These are phyloP conservation scores for Geoglossum glabrum DNA, from an alignment of 495 filamentous ascomycete genomes.

Conservation along the genomic window DNA sequence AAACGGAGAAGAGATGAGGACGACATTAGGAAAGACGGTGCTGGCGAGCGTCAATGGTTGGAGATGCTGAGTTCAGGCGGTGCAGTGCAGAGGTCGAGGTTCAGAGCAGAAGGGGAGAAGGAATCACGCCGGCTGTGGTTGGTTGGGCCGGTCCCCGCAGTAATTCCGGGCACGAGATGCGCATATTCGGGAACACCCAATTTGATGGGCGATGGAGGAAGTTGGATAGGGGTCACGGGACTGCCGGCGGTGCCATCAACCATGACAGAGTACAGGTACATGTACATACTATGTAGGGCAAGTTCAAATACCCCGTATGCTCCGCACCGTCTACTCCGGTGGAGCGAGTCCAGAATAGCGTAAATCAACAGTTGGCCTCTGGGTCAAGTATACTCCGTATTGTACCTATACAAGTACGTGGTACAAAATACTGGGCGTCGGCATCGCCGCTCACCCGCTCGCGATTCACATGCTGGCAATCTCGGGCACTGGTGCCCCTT, in stretches of 20 bases:
- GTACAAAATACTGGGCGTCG: too few relatives aligned
- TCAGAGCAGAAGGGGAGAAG: background rate
- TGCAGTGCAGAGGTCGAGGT: background rate
- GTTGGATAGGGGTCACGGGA: background rate
- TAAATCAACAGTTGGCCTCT: too few relatives aligned
- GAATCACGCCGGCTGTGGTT: background rate
- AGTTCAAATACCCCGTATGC: too few relatives aligned
- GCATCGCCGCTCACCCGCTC: background rate
- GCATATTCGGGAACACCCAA: background rate
- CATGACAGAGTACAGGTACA: background rate
- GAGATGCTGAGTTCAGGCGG: background rate
- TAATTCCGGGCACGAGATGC: background rate
- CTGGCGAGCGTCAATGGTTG: background rate
- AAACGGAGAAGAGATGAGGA: conserved; percentile 4
- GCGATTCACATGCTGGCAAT: background rate
- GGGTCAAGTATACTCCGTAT: too few relatives aligned
- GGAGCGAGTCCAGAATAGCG: too few relatives aligned
- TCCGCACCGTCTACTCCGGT: too few relatives aligned
- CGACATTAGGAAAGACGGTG: conserved; percentile 3
- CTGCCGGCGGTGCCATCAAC: background rate
- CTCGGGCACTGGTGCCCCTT: conserved; percentile 9
- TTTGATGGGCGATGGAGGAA: too few relatives aligned
- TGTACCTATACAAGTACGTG: too few relatives aligned
- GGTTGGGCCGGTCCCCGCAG: background rate
- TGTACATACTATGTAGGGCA: too few relatives aligned